These are phyloP conservation scores for Cladochytrium replicatum DNA, from an alignment of 192 early-diverging fungal genomes.

Conservation along the genomic window DNA sequence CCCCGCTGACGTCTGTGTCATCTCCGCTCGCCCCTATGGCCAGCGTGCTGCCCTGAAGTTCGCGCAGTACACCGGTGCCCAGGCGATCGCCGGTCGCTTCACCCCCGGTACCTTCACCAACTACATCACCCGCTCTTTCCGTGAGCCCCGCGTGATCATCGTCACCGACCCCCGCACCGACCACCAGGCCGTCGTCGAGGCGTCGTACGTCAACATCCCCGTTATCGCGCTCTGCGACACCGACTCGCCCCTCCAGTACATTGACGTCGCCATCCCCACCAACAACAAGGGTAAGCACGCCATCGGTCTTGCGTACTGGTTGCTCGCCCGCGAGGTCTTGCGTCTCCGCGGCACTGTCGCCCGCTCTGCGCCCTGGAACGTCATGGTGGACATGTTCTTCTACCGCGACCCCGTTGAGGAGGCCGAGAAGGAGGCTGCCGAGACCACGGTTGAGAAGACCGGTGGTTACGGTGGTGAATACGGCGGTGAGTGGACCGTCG, in stretches of 20 bases:
- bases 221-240: conserved; percentile 99
- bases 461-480: too few species aligned
- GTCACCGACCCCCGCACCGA: conserved; percentile 97
- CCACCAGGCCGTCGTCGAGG: conserved; percentile 97
- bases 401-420: conserved; percentile 98
- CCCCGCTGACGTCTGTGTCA: conserved; percentile 93
- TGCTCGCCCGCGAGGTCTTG: conserved; percentile 97
- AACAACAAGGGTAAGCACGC: conserved; percentile 99
- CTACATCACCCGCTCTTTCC: conserved; percentile 99
- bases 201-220: conserved; percentile 99
- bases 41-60: conserved; percentile 99
- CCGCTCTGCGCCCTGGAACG: conserved; percentile 77
- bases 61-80: conserved; percentile 95
- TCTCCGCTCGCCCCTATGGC: conserved; percentile 93
- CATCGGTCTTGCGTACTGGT: conserved; percentile 94
- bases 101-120: conserved; percentile 99
- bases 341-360: conserved; percentile 89
- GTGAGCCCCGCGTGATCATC: conserved; percentile 97
- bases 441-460: too few species aligned
- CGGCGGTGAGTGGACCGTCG: too few species aligned
- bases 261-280: conserved; percentile 98
- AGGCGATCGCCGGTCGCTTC: conserved; percentile 99
- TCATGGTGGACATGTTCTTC: conserved; percentile 99
- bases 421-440: conserved; percentile 81
- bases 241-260: conserved; percentile 86